These are phyloP conservation scores for Phytophthora foliorum DNA, from an alignment of 352 stramenopile genomes.

Conservation along the genomic window DNA sequence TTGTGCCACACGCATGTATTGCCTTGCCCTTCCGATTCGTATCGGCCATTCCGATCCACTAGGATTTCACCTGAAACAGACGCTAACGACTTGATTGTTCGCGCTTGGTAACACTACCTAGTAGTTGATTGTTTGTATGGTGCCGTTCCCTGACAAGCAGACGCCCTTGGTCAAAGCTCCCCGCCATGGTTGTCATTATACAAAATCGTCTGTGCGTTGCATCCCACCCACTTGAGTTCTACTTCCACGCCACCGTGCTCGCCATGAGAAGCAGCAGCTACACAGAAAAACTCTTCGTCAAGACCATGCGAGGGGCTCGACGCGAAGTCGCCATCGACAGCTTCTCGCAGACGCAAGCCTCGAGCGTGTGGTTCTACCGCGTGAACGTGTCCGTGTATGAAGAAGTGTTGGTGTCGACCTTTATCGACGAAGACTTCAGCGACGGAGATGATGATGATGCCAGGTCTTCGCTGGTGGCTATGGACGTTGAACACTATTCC, in stretches of 20 bases:
- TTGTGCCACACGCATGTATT: background rate
- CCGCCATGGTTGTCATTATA: conserved; percentile 12
- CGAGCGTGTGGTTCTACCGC: conserved; percentile 71
- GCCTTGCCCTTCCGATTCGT: conserved; percentile 20
- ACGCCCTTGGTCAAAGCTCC: background rate
- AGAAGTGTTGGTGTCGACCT: conserved; percentile 18
- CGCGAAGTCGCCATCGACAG: conserved; percentile 55
- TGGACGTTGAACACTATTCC: conserved; percentile 60
- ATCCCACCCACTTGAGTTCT: conserved; percentile 1
- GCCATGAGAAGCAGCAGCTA: conserved; percentile 4
- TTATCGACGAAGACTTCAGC: conserved; percentile 24
- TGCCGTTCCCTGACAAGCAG: background rate
- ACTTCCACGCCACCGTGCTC: background rate
- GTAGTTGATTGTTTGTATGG: background rate
- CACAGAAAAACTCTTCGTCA: conserved; percentile 10
- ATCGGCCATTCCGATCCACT: conserved; percentile 12
- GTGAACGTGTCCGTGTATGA: conserved; percentile 59
- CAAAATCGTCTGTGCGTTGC: conserved; percentile 13
- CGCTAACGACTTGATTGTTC: conserved; percentile 17
- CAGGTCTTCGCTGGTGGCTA: conserved; percentile 7
- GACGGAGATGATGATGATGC: conserved; percentile 36
- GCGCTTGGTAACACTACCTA: background rate
- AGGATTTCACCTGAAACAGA: conserved; percentile 22
- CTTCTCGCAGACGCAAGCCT: conserved; percentile 46
- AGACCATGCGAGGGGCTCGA: conserved; percentile 11